Percentiles rank a stretch among this genome's conserved stretches.
These are phyloP conservation scores for Gossypium sturtianum DNA, from an alignment of 345 rosid genomes.

Conservation along the genomic window DNA sequence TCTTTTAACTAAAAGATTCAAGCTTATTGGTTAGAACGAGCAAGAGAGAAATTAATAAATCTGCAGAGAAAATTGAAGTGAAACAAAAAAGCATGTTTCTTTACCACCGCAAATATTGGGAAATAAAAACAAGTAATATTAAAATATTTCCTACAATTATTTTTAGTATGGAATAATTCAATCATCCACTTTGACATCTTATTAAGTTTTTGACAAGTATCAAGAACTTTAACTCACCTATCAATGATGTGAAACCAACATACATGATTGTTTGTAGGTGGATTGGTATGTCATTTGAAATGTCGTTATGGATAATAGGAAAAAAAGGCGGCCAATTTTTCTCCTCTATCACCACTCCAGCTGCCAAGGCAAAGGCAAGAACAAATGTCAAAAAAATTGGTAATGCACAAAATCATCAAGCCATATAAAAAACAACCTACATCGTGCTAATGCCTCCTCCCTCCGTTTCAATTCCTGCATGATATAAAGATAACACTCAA, in stretches of 20 bases:
- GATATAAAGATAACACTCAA: slow-evolving; percentile 11
- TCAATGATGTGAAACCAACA: slow-evolving; percentile 80
- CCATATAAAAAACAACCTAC: slow-evolving; percentile 26
- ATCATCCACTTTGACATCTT: neutral
- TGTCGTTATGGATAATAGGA: slow-evolving; percentile 94
- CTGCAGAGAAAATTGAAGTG: neutral
- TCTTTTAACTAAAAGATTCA: neutral
- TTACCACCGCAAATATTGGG: neutral
- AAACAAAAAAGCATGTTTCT: neutral
- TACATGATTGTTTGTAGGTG: slow-evolving; percentile 83
- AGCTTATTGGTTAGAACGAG: neutral
- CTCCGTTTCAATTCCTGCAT: slow-evolving; percentile 75
- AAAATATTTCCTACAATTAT: neutral
- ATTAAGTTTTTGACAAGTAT: neutral
- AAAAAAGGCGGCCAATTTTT: slow-evolving; percentile 96
- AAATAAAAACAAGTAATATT: neutral
- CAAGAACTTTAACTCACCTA: slow-evolving; percentile 48
- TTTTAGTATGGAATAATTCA: neutral
- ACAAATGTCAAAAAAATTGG: slow-evolving; percentile 5
- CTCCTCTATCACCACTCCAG: slow-evolving; percentile 87
- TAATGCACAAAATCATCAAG: slow-evolving; percentile 8
- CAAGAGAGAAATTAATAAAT: neutral
- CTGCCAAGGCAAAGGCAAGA: slow-evolving; percentile 42
- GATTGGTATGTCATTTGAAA: slow-evolving; percentile 83
- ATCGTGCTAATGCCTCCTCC: slow-evolving; percentile 74